A percentile compares a stretch with the other conserved stretches of the same genome.
Evolutionary conservation across 352 stramenopile species (phyloP).

Genomic region (Globisporangium echinulatum): DNA sequence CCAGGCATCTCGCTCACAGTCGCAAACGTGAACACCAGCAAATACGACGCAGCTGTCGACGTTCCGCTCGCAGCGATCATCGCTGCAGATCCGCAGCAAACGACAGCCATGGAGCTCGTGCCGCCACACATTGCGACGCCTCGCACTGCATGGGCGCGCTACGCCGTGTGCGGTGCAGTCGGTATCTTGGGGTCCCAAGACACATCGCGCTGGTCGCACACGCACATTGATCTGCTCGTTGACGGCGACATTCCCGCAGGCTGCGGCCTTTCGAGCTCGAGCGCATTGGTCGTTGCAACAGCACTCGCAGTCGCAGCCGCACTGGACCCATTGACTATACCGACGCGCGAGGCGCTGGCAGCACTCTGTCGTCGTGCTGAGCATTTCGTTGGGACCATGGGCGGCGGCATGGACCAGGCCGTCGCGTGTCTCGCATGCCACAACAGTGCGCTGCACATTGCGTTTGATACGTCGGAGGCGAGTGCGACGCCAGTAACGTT

Average conservation of each 20-base stretch:
- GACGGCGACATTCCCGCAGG: constrained; percentile 59
- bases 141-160: constrained; percentile 25
- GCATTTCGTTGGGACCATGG: constrained; percentile 63
- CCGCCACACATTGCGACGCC: background rate
- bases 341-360: too few species aligned
- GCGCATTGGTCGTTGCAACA: constrained; percentile 66
- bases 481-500: constrained; percentile 21
- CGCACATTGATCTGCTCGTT: constrained; percentile 35
- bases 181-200: constrained; percentile 10
- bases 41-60: constrained; percentile 7
- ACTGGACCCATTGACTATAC: too few species aligned
- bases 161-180: constrained; percentile 30
- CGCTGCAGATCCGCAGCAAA: background rate
- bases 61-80: background rate
- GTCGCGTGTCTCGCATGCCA: constrained; percentile 45
- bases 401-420: constrained; percentile 83
- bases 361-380: constrained; percentile 21
- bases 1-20: constrained; percentile 8
- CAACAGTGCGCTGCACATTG: constrained; percentile 48
- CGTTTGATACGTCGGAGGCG: constrained; percentile 35
- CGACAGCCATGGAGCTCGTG: too few species aligned
- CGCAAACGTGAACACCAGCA: constrained; percentile 13
- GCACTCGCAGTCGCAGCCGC: constrained; percentile 26
- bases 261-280: constrained; percentile 76
- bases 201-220: background rate